Percentiles rank a stretch among this genome's conserved stretches.
Conservation (phyloP, 2,329 filamentous ascomycete species). For the Talaromyces sp. region DNA sequence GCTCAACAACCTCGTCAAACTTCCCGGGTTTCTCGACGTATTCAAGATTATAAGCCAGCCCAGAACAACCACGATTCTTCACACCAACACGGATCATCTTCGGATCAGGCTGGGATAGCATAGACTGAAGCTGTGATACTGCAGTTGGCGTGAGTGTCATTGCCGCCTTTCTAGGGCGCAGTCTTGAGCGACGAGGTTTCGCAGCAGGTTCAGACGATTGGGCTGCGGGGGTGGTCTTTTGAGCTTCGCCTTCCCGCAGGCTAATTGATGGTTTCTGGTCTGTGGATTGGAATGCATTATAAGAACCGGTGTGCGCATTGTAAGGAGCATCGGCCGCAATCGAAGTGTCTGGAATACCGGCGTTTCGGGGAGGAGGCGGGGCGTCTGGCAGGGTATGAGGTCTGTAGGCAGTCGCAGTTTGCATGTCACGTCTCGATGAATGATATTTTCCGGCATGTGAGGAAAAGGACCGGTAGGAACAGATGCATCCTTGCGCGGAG, state of each 20-base stretch:
- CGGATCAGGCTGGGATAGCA: constrained; percentile 81
- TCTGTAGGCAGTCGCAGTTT: constrained; percentile 64
- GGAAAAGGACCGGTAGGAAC: constrained; percentile 49
- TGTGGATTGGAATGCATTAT: constrained; percentile 44
- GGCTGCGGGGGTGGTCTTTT: constrained; percentile 61
- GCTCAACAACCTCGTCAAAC: constrained; percentile 90
- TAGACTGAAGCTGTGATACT: constrained; percentile 70
- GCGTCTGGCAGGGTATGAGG: constrained; percentile 58
- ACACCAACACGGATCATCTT: constrained; percentile 95
- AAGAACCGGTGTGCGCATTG: constrained; percentile 45
- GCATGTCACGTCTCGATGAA: constrained; percentile 61
- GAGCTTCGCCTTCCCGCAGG: constrained; percentile 63
- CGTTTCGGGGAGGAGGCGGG: constrained; percentile 58
- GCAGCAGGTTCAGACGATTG: constrained; percentile 35
- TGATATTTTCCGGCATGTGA: constrained; percentile 44
- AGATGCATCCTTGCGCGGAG: constrained; percentile 40
- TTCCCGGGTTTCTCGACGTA: constrained; percentile 86
- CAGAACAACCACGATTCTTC: constrained; percentile 89
- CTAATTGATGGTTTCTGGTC: constrained; percentile 38
- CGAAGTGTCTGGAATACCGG: constrained; percentile 60
- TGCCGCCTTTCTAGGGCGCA: constrained; percentile 82
- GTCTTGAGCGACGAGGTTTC: constrained; percentile 63
- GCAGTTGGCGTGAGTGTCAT: constrained; percentile 82
- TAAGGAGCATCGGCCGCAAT: constrained; percentile 55
- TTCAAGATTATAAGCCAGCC: constrained; percentile 87